phyloP scores from a whole-genome alignment of 2,329 filamentous ascomycete species.

The Elsinoe fawcettii region DNA sequence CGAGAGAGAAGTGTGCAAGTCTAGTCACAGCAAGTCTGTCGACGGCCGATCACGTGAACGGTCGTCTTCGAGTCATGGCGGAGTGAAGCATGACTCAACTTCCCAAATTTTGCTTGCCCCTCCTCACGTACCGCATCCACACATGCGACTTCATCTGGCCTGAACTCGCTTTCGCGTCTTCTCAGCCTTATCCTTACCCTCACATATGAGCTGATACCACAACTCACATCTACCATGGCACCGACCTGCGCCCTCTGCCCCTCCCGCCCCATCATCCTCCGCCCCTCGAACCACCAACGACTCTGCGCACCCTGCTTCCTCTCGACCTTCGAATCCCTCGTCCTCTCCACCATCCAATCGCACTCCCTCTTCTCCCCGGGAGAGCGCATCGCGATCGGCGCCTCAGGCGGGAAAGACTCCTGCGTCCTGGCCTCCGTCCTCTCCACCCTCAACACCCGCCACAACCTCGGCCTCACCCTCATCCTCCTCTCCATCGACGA shows the following conservation, averaged over 20 bases:
- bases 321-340: constrained; percentile 78
- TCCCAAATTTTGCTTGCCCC: constrained; percentile 6
- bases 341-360: constrained; percentile 82
- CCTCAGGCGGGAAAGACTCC: constrained; percentile 94
- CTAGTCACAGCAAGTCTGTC: no score
- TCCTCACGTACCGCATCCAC: neutral
- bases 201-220: neutral
- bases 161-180: neutral
- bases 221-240: constrained; percentile 51
- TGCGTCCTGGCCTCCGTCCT: constrained; percentile 91
- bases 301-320: constrained; percentile 89
- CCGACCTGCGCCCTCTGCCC: constrained; percentile 58
- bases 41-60: neutral
- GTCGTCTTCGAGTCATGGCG: neutral
- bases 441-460: constrained; percentile 85
- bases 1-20: no score
- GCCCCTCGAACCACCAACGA: constrained; percentile 91
- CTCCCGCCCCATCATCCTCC: constrained; percentile 75
- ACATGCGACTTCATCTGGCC: no score
- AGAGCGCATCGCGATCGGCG: constrained; percentile 86
- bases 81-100: neutral
- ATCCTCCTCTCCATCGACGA: constrained; percentile 90
- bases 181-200: no score
- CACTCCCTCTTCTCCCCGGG: constrained; percentile 74
- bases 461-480: constrained; percentile 78